A percentile compares a stretch with the other conserved stretches of the same genome.
Conservation (phyloP, 345 rosid species). For the Turritis glabra region DNA sequence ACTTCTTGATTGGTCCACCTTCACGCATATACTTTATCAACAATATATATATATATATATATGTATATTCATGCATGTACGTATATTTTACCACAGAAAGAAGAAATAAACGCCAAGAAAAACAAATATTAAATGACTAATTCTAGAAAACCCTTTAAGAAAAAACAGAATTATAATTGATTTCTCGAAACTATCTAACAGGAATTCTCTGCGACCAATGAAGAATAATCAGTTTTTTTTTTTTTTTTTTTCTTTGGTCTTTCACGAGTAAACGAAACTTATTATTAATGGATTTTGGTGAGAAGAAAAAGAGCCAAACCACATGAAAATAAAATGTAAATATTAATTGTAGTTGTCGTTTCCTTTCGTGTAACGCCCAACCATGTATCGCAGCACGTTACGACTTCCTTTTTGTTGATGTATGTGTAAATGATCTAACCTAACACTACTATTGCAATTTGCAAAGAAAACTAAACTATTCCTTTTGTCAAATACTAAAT, state of each 20-base stretch:
- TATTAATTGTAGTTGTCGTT: constrained; percentile 30
- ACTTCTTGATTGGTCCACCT: constrained; percentile 24
- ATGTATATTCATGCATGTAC: neutral
- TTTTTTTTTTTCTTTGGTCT: neutral
- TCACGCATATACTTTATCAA: neutral
- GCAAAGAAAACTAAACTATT: neutral
- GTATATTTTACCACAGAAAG: neutral
- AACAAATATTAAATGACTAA: too few relatives aligned
- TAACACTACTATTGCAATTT: constrained; percentile 16
- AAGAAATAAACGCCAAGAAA: neutral
- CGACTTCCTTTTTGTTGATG: constrained; percentile 22
- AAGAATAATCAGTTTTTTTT: constrained; percentile 6
- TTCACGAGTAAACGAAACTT: constrained; percentile 31
- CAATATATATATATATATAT: neutral
- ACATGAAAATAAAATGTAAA: constrained; percentile 26
- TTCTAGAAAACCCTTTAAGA: too few relatives aligned
- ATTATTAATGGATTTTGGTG: constrained; percentile 28
- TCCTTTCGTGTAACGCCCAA: constrained; percentile 30
- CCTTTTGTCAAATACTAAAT: constrained; percentile 11
- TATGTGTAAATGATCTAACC: constrained; percentile 28
- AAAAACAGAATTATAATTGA: neutral
- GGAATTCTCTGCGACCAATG: constrained; percentile 18
- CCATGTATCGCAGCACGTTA: constrained; percentile 26
- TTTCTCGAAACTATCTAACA: constrained; percentile 15
- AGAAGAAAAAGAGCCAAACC: constrained; percentile 22